Conservation (phyloP, 2,329 filamentous ascomycete species). For the Canariomyces notabilis region DNA sequence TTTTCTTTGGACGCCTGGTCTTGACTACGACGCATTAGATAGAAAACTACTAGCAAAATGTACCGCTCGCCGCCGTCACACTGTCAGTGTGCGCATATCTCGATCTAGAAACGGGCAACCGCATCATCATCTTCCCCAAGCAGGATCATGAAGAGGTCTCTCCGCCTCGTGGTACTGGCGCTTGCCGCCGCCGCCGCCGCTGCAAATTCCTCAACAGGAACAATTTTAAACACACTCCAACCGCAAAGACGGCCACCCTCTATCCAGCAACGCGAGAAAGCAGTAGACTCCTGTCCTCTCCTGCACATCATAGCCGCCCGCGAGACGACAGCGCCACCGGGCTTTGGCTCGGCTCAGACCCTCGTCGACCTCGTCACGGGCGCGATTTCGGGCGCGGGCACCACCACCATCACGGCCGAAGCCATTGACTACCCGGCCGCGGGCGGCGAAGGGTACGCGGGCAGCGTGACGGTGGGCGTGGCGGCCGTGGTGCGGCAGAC, state of each 20-base stretch:
- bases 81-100: no score
- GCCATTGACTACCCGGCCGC: conserved; percentile 50
- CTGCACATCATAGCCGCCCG: conserved; percentile 47
- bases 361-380: conserved; percentile 40
- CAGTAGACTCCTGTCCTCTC: conserved; percentile 32
- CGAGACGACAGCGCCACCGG: conserved; percentile 43
- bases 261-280: not conserved
- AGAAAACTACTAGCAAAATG: no score
- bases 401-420: conserved; percentile 34
- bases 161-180: not conserved
- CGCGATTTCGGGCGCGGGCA: conserved; percentile 34
- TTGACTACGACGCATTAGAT: no score
- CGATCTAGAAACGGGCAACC: no score
- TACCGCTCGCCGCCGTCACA: no score
- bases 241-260: not conserved
- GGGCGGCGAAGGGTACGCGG: conserved; percentile 48
- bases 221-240: not conserved
- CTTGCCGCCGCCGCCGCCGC: not conserved
- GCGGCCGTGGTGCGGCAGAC: conserved; percentile 44
- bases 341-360: conserved; percentile 40
- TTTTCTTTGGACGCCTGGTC: no score
- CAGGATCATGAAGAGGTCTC: not conserved
- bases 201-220: not conserved
- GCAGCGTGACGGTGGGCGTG: conserved; percentile 48
- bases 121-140: not conserved